Evolutionary conservation across 352 stramenopile species (phyloP).

Genomic region (Phytophthora cactorum): DNA sequence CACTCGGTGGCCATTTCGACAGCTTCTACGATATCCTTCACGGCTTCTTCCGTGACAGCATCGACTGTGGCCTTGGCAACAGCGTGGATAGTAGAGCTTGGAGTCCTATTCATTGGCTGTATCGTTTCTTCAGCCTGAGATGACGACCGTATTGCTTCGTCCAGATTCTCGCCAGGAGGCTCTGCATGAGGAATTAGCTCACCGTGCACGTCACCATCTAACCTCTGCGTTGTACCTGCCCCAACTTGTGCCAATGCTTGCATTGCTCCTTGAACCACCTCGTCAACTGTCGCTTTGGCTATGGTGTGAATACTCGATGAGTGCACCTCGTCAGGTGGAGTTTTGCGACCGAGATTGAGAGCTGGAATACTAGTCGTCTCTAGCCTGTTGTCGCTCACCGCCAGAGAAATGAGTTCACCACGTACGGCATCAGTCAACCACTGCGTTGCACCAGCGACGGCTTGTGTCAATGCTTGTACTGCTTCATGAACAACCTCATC

Average conservation of each 20-base stretch:
- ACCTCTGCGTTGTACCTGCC: too few species aligned
- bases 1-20: constrained; percentile 8
- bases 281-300: too few species aligned
- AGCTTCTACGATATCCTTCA: constrained; percentile 16
- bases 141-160: too few species aligned
- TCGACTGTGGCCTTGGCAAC: constrained; percentile 30
- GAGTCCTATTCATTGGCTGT: background rate
- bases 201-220: too few species aligned
- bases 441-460: constrained; percentile 21
- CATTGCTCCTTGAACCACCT: too few species aligned
- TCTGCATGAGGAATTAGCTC: too few species aligned
- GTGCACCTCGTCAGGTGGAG: too few species aligned
- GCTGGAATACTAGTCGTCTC: background rate
- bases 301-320: too few species aligned
- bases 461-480: constrained; percentile 22
- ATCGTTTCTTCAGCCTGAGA: background rate
- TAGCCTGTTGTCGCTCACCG: background rate
- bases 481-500: constrained; percentile 17
- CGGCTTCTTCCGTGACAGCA: constrained; percentile 11
- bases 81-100: constrained; percentile 17
- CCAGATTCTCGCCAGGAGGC: background rate
- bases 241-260: too few species aligned
- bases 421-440: constrained; percentile 21
- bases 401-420: constrained; percentile 21
- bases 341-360: background rate